Evolutionary conservation across 2,329 filamentous ascomycete species (phyloP).

Genomic region (Fusarium burgessii): DNA sequence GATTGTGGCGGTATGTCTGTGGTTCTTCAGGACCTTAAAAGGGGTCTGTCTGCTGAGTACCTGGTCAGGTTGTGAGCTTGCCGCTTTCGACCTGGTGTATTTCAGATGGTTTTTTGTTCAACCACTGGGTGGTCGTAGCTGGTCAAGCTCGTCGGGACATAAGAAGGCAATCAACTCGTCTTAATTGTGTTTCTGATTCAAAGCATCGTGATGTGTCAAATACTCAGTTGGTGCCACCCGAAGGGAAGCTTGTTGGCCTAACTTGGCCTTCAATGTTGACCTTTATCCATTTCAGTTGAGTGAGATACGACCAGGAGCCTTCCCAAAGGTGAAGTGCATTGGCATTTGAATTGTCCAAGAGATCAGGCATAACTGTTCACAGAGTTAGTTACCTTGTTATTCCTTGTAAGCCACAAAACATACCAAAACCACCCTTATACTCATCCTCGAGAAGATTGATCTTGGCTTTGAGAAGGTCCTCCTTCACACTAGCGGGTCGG

Average conservation of each 20-base stretch:
- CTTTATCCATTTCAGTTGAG: slow-evolving; percentile 80
- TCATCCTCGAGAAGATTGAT: slow-evolving; percentile 81
- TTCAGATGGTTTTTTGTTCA: background rate
- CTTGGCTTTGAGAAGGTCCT: slow-evolving; percentile 81
- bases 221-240: slow-evolving; percentile 51
- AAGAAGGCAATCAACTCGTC: background rate
- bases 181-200: background rate
- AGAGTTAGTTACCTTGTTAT: slow-evolving; percentile 29
- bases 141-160: background rate
- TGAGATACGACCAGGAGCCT: slow-evolving; percentile 84
- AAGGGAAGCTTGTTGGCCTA: slow-evolving; percentile 82
- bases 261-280: slow-evolving; percentile 74
- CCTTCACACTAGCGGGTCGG: slow-evolving; percentile 79
- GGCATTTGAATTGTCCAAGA: slow-evolving; percentile 75
- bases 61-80: background rate
- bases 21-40: background rate
- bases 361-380: slow-evolving; percentile 75
- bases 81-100: background rate
- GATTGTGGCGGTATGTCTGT: background rate
- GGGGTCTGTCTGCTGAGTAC: background rate
- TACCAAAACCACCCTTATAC: slow-evolving; percentile 84
- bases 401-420: slow-evolving; percentile 47
- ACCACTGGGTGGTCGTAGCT: background rate
- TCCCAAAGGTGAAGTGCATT: slow-evolving; percentile 79
- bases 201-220: background rate